These are phyloP conservation scores for Fusarium oxysporum DNA, from an alignment of 2,329 filamentous ascomycete species.

Conservation along the genomic window DNA sequence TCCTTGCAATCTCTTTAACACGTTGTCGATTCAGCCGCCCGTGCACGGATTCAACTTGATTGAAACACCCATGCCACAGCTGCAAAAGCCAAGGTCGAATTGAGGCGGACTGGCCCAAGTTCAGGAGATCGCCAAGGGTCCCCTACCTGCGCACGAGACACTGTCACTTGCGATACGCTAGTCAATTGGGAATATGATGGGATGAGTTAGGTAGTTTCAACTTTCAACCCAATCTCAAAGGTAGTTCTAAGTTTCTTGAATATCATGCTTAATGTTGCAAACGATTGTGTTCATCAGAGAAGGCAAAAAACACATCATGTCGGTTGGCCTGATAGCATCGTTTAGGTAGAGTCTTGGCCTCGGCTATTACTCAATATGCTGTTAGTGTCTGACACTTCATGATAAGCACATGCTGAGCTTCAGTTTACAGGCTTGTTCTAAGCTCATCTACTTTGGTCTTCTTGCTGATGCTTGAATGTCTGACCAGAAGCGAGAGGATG, in stretches of 20 bases:
- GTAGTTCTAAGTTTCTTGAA: neutral
- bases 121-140: constrained; percentile 34
- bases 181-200: constrained; percentile 31
- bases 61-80: neutral
- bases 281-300: neutral
- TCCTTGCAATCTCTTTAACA: constrained; percentile 23
- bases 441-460: neutral
- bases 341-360: neutral
- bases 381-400: neutral
- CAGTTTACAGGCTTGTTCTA: neutral
- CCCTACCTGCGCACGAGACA: constrained; percentile 35
- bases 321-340: neutral
- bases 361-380: constrained; percentile 1
- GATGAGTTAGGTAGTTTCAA: constrained; percentile 22
- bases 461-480: neutral
- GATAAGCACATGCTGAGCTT: neutral
- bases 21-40: neutral
- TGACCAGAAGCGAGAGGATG: constrained; percentile 12
- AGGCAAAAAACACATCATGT: neutral
- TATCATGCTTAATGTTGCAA: neutral
- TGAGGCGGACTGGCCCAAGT: constrained; percentile 27
- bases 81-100: constrained; percentile 19
- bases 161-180: constrained; percentile 31
- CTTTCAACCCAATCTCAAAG: constrained; percentile 10
- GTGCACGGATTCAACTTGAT: constrained; percentile 19